Evolutionary conservation across 140 eudicot genomes (phyloP), one percentile per base, ranked within the genome.

Genomic region (Flaveria floridana): DNA sequence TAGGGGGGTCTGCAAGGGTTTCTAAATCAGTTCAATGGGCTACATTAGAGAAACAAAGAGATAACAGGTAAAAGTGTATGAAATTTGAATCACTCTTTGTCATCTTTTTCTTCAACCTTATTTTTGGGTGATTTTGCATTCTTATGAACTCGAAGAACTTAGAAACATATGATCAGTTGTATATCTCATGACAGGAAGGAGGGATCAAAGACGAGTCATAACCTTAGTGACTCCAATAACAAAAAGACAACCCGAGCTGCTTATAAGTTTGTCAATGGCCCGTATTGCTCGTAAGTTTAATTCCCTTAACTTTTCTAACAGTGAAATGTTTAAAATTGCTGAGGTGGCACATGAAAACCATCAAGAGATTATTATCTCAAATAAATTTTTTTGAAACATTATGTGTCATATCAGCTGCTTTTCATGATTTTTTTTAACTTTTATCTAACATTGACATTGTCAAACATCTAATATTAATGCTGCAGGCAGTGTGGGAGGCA

Each of bases 401-500:
- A 0, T 44, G 50, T 44, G 3, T 44, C 50, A 44, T 0, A 44
- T 42, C 8, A 39, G 47, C n/a, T 0, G 7, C 0, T 15, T 65
- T 65, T n/a, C 39, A 44, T 20, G 18, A 8, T 9, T 12, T 0
- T 41, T 23, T 42, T 68, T 37, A 15, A 67, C 16, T 28, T 53
- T 23, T 75, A 18, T 12, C 42, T 15, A 4, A 3, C 23, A 37
- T 53, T 23, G 50, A 61, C 15, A 37, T 34, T 78, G 37, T 19
- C 15, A 37, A 70, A 77, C 26, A 7, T 23, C 44, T 80, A 34
- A 53, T 58, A 46, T 74, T 58, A 7, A 68, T 58, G 50, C 26
- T 71, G 73, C 88, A 91, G 97, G 78, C 96, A 88, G 74, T 91
- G 97, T 73, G 95, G 91, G 80, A 86, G 75, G 84, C 80, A 78